Conservation (phyloP, 2,329 filamentous ascomycete genomes). For the Arthrobotrys sphaeroides region DNA sequence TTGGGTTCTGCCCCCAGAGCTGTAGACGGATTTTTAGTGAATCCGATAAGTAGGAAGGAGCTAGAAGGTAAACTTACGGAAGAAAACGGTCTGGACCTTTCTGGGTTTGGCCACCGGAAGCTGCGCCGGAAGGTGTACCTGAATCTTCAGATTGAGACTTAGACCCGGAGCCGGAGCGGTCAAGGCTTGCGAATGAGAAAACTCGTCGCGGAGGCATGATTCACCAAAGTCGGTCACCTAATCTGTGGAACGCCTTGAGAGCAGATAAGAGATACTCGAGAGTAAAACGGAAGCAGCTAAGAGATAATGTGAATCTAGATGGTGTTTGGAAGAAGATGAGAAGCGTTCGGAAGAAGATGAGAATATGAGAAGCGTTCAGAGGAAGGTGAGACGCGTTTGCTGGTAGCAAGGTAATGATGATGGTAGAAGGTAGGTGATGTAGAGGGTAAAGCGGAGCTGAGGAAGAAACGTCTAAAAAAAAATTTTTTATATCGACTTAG, state of each 20-base stretch:
- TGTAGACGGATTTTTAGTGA: background rate
- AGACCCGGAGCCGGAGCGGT: background rate
- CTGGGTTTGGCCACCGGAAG: background rate
- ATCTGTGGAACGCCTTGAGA: background rate
- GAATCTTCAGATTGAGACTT: background rate
- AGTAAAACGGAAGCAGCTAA: too few species aligned
- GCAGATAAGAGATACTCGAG: too few species aligned
- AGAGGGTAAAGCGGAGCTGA: too few species aligned
- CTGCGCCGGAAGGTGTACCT: background rate
- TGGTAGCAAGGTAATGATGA: too few species aligned
- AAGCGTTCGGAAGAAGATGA: too few species aligned
- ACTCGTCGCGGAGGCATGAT: background rate
- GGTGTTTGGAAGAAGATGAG: too few species aligned
- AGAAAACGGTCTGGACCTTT: background rate
- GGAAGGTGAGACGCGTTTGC: too few species aligned
- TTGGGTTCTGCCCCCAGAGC: constrained; percentile 22
- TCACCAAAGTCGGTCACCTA: background rate
- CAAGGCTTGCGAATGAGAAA: background rate
- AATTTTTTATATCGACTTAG: too few species aligned
- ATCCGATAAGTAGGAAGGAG: background rate
- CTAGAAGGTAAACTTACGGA: constrained; percentile 19
- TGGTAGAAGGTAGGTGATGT: too few species aligned
- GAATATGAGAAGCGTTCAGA: too few species aligned
- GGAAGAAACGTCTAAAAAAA: too few species aligned
- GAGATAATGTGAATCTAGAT: too few species aligned